These are phyloP conservation scores for Endoconidiophora polonica DNA, from an alignment of 2,329 filamentous ascomycete genomes.

Conservation along the genomic window DNA sequence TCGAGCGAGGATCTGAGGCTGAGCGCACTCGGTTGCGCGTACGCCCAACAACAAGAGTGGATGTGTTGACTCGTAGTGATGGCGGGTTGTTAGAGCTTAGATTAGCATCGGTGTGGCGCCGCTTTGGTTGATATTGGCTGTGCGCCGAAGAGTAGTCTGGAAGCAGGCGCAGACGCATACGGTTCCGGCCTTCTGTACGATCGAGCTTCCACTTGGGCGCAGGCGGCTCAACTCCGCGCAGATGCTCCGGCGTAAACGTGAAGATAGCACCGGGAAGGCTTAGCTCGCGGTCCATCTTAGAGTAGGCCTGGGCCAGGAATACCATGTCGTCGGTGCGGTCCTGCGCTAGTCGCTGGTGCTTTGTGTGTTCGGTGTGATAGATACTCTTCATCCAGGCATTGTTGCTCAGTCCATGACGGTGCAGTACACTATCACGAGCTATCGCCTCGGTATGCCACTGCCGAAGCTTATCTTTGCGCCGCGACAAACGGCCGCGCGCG, in stretches of 20 bases:
- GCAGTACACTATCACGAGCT: conserved; percentile 51
- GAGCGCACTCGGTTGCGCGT: conserved; percentile 5
- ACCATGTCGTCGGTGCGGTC: conserved; percentile 82
- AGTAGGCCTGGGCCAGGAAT: conserved; percentile 60
- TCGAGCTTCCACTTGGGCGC: conserved; percentile 77
- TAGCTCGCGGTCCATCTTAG: conserved; percentile 63
- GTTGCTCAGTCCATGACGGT: conserved; percentile 74
- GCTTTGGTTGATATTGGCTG: conserved; percentile 71
- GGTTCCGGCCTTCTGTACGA: conserved; percentile 84
- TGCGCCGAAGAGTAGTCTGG: conserved; percentile 55
- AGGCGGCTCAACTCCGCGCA: conserved; percentile 23
- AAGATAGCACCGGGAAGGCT: conserved; percentile 59
- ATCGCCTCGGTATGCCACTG: conserved; percentile 60
- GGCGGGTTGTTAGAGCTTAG: conserved; percentile 11
- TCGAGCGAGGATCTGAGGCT: conserved; percentile 7
- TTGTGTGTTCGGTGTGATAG: conserved; percentile 77
- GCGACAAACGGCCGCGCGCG: conserved; percentile 50
- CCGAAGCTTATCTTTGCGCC: conserved; percentile 66
- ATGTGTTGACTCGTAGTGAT: conserved; percentile 21
- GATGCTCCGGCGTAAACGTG: not conserved
- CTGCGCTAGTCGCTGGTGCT: conserved; percentile 74
- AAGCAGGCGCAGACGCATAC: conserved; percentile 78
- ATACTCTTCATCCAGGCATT: conserved; percentile 93
- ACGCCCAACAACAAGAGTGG: conserved; percentile 10
- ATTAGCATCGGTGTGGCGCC: conserved; percentile 36